Evolutionary conservation across 1,139 yeast genomes (phyloP), one percentile per base, ranked within the genome.

Genomic region (Zygosaccharomyces pseudobailii): DNA sequence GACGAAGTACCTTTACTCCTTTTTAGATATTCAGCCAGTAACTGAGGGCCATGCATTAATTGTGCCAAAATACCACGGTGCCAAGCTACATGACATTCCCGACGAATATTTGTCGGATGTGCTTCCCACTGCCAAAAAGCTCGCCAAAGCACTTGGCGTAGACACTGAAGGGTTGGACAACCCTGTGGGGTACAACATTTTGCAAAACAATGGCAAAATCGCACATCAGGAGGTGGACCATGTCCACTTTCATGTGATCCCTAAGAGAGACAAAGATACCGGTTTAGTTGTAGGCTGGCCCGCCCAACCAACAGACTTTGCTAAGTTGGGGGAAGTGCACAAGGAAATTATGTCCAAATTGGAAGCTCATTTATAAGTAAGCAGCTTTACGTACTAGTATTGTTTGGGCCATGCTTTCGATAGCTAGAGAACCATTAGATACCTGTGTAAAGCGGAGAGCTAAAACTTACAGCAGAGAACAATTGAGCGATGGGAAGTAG

Each of bases 141-240:
- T 90, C 61, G 89, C 94, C 55, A 74, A 78, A 55, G 89, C 87
- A 3, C 64, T 79, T 21, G 80, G 72, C 5, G 78, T 87, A 58
- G 74, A 74, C 41, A 76, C 82, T 65, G 84, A 82, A 52, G 75
- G 74, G 5, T 84, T 84, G 5, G 85, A 82, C 6, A 89, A 92
- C 34, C 75, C 72, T 41, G 39, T 49, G n/a, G 96, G 97, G 32
- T 90, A 89, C 76, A 90, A 90, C 65, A 67, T 90, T 23, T 74
- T 90, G 55, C 97, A 90, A 68, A 90, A 90, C 74, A 90, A 90
- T 58, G 97, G 97, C 34, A 70, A 86, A 59, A 82, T 89, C 63
- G 97, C 97, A 21, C 97, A 90, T 66, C 97, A 92, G 70, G 81
- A 76, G 50, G 97, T 92, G 51, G 95, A 86, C 61, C 98, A 92